phyloP scores from a whole-genome alignment of 768 basidiomycete genomes.

The Tulasnella sp. region DNA sequence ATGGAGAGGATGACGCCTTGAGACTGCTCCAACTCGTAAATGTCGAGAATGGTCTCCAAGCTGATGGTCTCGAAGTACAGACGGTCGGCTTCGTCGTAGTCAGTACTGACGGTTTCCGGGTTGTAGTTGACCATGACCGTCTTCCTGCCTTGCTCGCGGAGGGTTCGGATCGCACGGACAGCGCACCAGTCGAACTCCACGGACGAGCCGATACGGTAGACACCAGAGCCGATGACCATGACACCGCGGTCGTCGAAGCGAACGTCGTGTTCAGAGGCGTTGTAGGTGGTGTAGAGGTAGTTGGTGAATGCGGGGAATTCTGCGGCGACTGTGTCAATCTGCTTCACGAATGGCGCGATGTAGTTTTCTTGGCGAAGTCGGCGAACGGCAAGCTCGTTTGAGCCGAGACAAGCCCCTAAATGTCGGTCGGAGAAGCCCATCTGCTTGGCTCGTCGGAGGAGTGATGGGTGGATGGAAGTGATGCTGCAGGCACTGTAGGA shows the following conservation, averaged over 20 bases:
- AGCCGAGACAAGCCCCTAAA: conserved; percentile 74
- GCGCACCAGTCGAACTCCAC: conserved; percentile 99
- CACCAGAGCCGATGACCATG: conserved; percentile 96
- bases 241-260: conserved; percentile 86
- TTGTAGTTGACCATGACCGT: conserved; percentile 99
- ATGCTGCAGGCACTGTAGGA: conserved; percentile 56
- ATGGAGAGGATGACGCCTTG: conserved; percentile 93
- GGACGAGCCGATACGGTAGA: conserved; percentile 97
- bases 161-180: conserved; percentile 91
- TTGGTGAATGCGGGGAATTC: conserved; percentile 99
- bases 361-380: conserved; percentile 78
- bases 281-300: conserved; percentile 98
- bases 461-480: conserved; percentile 55
- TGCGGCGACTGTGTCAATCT: conserved; percentile 98
- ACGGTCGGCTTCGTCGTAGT: conserved; percentile 97
- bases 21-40: conserved; percentile 87
- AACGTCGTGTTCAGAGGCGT: conserved; percentile 91
- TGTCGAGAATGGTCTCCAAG: conserved; percentile 92
- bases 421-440: conserved; percentile 95
- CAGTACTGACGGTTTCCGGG: conserved; percentile 97
- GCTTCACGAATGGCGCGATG: conserved; percentile 91
- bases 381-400: conserved; percentile 91
- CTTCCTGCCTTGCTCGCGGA: conserved; percentile 89
- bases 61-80: conserved; percentile 99
- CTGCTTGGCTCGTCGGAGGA: conserved; percentile 83